Conservation (phyloP, 2,329 filamentous ascomycete species). For the Plectosphaerella sp. region DNA sequence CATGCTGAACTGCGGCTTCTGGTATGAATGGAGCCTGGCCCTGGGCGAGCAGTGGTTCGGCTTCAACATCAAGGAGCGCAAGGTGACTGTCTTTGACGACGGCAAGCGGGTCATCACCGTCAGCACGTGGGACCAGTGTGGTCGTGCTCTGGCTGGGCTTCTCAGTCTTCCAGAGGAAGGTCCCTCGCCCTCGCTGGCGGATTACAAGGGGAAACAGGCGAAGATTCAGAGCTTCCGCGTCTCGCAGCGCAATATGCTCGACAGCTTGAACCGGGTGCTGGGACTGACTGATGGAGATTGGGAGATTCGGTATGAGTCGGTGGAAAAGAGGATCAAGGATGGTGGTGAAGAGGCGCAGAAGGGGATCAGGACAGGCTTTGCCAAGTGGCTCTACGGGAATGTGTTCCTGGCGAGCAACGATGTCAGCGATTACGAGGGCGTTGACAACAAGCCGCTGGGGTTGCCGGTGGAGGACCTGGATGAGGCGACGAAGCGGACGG, state of each 20-base stretch:
- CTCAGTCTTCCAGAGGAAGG: slow-evolving; percentile 28
- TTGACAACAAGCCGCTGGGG: slow-evolving; percentile 34
- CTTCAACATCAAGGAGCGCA: slow-evolving; percentile 40
- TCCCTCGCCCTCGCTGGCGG: slow-evolving; percentile 35
- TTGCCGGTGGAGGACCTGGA: slow-evolving; percentile 56
- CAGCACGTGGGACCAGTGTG: slow-evolving; percentile 56
- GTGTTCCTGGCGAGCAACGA: slow-evolving; percentile 3
- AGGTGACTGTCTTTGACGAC: slow-evolving; percentile 46
- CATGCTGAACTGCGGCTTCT: slow-evolving; percentile 39
- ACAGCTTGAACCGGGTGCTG: slow-evolving; percentile 53
- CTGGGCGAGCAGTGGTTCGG: slow-evolving; percentile 21
- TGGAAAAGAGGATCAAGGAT: slow-evolving; percentile 41
- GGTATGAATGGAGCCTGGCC: slow-evolving; percentile 48
- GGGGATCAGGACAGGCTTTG: slow-evolving; percentile 37
- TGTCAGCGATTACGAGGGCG: no score
- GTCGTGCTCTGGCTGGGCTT: slow-evolving; percentile 28
- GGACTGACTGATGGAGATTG: slow-evolving; percentile 56
- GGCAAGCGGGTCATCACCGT: slow-evolving; percentile 52
- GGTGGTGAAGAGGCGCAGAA: slow-evolving; percentile 38
- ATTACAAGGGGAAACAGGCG: slow-evolving; percentile 27
- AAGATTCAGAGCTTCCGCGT: slow-evolving; percentile 49
- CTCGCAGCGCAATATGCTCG: slow-evolving; percentile 62
- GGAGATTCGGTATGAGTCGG: slow-evolving; percentile 31
- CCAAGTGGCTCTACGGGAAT: slow-evolving; percentile 17
- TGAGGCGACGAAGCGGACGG: slow-evolving; percentile 43